These are phyloP conservation scores for Dionaea muscipula DNA, from an alignment of 179 eudicot species.

Conservation along the genomic window DNA sequence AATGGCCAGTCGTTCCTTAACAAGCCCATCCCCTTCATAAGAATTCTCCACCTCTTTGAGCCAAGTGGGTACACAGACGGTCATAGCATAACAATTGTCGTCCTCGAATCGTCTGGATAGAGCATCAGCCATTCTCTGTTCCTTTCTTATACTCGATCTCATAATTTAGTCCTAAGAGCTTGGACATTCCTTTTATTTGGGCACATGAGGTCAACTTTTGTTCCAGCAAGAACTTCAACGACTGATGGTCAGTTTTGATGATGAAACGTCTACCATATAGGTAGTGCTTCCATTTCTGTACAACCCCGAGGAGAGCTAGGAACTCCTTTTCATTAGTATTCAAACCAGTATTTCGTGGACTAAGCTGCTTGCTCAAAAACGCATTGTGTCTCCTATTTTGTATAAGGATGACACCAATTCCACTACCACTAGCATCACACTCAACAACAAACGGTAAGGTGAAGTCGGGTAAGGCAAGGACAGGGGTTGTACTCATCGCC, in stretches of 20 bases:
- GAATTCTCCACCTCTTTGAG: background rate
- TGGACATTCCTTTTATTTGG: no score
- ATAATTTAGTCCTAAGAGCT: background rate
- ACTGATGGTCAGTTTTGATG: no score
- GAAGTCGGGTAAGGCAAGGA: no score
- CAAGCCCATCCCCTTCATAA: background rate
- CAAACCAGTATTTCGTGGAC: background rate
- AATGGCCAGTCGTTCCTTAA: background rate
- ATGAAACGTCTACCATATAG: background rate
- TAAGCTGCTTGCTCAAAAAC: background rate
- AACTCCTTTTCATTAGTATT: background rate
- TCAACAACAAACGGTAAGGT: background rate
- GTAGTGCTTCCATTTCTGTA: background rate
- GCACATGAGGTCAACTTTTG: no score
- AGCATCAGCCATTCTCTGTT: background rate
- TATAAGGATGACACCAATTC: no score
- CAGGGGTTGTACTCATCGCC: background rate
- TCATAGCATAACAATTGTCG: background rate
- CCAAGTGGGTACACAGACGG: background rate
- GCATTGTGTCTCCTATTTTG: background rate
- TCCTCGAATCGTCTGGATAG: background rate
- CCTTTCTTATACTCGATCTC: background rate
- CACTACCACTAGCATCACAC: background rate
- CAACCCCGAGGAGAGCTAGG: background rate
- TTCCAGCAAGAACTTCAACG: no score